Evolutionary conservation across 345 rosid genomes (phyloP), one percentile per base, ranked within the genome.

Genomic region (Fremontodendron californicum): DNA sequence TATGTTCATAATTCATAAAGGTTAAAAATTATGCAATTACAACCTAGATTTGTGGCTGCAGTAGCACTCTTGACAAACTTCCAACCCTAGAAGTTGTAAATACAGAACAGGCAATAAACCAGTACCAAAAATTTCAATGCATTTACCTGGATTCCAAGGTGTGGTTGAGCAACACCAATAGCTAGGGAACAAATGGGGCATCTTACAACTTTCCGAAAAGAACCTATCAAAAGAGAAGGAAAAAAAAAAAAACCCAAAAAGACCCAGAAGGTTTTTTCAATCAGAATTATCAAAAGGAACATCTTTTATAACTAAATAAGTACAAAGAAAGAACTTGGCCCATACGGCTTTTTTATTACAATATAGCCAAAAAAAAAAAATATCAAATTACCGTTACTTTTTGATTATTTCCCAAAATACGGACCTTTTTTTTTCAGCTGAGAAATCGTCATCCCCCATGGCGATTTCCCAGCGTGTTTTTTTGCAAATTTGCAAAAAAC

Each of bases 181-280:
- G 96, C 97, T 79, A 93, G 73, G 86, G 77, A 75, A 84, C 99
- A 93, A 68, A 83, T 87, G 9, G 98, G 99, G 82, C 99, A 96
- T 78, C 90, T 89, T 74, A 96, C 94, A 76, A 96, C 92, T 87
- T 89, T 91, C 65, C 99, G 98, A 81, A 96, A 93, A 13, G 97
- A 67, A 96, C 98, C 99, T 96, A 60, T 46, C 45, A 46, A 70
- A 57, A 37, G 19, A 69, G 27, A 71, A 58, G 4, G 86, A 75
- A n/a, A n/a, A n/a, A n/a, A n/a, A n/a, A n/a, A n/a, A n/a, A n/a
- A n/a, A n/a, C n/a, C n/a, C 63, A 77, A 78, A 60, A 61, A 19
- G 37, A 29, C 43, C 52, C 63, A 48, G 6, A 46, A 67, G 19
- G 18, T 71, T 33, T 71, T 33, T 31, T 46, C 77, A 67, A 52